Percentiles rank a stretch among this genome's conserved stretches.
phyloP scores from a whole-genome alignment of 305 asterid species.

The Rubia balearica region DNA sequence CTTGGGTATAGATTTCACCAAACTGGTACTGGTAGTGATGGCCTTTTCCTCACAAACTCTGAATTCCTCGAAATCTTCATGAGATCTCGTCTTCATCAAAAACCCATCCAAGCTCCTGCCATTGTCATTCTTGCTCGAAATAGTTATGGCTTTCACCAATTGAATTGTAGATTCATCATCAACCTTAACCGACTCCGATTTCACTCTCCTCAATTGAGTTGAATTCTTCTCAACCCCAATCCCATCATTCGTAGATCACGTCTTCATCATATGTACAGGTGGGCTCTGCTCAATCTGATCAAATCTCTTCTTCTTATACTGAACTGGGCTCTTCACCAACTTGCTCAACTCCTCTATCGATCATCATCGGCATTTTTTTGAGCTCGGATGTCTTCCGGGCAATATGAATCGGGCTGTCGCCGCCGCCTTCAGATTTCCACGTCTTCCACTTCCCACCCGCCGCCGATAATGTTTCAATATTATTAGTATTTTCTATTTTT shows the following conservation, averaged over 20 bases:
- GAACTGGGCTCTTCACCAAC: conserved; percentile 30
- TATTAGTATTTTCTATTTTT: too few species aligned
- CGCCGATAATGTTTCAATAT: background rate
- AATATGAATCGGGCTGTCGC: conserved; percentile 47
- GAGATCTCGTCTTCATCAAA: conserved; percentile 32
- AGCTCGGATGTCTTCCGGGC: conserved; percentile 47
- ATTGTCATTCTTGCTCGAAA: conserved; percentile 15
- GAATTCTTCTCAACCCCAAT: conserved; percentile 16
- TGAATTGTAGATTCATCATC: conserved; percentile 24
- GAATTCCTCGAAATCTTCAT: conserved; percentile 31
- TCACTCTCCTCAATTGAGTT: conserved; percentile 20
- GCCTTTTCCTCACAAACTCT: conserved; percentile 43
- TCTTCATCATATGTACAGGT: conserved; percentile 8
- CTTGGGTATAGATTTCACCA: conserved; percentile 23
- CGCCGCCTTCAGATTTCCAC: conserved; percentile 57
- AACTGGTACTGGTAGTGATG: conserved; percentile 32
- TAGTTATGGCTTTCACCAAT: conserved; percentile 27
- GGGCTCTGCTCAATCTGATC: background rate
- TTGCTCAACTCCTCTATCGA: conserved; percentile 24
- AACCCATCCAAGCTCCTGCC: conserved; percentile 23
- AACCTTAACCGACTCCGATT: conserved; percentile 19
- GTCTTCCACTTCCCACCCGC: conserved; percentile 47
- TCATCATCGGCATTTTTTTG: conserved; percentile 32
- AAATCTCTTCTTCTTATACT: conserved; percentile 25
- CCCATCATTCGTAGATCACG: conserved; percentile 4